phyloP scores from a whole-genome alignment of 441 rosid species.

The Gossypium trilobum region DNA sequence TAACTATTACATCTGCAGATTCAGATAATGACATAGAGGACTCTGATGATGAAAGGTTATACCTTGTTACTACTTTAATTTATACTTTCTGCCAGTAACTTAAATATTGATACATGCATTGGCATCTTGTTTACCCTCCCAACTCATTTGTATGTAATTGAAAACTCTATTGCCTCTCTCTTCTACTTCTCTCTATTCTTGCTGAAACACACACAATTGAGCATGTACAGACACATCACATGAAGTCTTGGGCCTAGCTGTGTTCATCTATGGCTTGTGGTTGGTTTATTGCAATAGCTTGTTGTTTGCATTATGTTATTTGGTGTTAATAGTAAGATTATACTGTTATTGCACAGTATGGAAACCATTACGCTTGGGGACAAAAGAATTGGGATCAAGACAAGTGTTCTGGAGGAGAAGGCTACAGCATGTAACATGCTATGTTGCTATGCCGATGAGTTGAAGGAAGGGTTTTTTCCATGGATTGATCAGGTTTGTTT shows the following conservation, averaged over 20 bases:
- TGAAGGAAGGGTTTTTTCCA: slow-evolving; percentile 97
- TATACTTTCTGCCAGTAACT: neutral
- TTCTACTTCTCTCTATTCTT: neutral
- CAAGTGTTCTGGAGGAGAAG: slow-evolving; percentile 95
- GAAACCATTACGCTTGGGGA: slow-evolving; percentile 98
- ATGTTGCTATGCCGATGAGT: slow-evolving; percentile 96
- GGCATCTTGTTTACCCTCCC: neutral
- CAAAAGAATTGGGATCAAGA: slow-evolving; percentile 95
- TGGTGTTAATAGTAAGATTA: slow-evolving; percentile 17
- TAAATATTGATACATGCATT: neutral
- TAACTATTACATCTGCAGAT: slow-evolving; percentile 93
- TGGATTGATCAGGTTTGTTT: slow-evolving; percentile 90
- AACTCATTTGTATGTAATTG: neutral
- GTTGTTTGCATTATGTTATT: slow-evolving; percentile 11
- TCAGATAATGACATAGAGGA: slow-evolving; percentile 89
- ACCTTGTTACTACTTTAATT: slow-evolving; percentile 8
- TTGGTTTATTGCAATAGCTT: slow-evolving; percentile 6
- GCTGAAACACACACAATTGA: neutral
- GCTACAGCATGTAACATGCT: slow-evolving; percentile 99
- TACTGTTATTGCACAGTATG: slow-evolving; percentile 53
- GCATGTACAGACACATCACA: neutral
- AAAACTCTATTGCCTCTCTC: neutral
- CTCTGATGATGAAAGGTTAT: slow-evolving; percentile 92
- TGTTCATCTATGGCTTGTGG: neutral
- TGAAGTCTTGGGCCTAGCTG: neutral